Base-by-base conservation (phyloP, 768 basidiomycete species). In the Flagelloscypha sp. region DNA sequence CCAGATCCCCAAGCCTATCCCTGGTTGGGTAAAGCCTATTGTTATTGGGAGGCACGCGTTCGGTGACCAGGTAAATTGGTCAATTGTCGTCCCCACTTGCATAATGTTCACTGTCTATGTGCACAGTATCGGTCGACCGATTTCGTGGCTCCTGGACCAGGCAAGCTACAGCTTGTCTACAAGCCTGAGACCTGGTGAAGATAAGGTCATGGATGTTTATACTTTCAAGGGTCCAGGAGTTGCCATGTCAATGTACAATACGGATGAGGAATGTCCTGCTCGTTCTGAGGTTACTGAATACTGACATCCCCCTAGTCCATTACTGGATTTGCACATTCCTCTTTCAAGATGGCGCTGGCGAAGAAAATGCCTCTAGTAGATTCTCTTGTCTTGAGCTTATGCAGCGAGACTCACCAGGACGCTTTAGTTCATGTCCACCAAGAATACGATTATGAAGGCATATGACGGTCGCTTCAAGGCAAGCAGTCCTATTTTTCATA, bases 381-480 rank as follows among this genome's bases (percentile, higher is more conserved):
- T 50, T 3, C 18, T 19, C 12, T 3, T 16, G 9, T 4, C 27
- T 9, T 3, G 4, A 12, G 35, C 17, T 25, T 23, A 16, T 19
- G 16, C 10, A 7, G 1, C 23, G 13, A 17, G 15, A 17, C n/a
- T 3, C 24, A 44, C 7, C 38, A 17, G 20, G 7, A 35, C 22
- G 16, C 11, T 35, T 29, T 41, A 86, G 78, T 97, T 93, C 72
- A 77, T 98, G 85, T 92, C 88, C 8, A 98, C 94, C 27, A 97
- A 99, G 68, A 98, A 94, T 63, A 94, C 89, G 16, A 93, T 94
- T 61, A 53, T 94, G 54, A 94, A 99, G 68, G 92, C 83, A 55
- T 99, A 99, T 58, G 95, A 98, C 52, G 95, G 95, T 28, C 77
- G 93, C 20, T 99, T 98, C 77, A 99, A 99, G 70, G n/a, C n/a